A percentile compares a stretch with the other conserved stretches of the same genome.
These are phyloP conservation scores for Pythium dissimile DNA, from an alignment of 352 stramenopile species.

Conservation along the genomic window DNA sequence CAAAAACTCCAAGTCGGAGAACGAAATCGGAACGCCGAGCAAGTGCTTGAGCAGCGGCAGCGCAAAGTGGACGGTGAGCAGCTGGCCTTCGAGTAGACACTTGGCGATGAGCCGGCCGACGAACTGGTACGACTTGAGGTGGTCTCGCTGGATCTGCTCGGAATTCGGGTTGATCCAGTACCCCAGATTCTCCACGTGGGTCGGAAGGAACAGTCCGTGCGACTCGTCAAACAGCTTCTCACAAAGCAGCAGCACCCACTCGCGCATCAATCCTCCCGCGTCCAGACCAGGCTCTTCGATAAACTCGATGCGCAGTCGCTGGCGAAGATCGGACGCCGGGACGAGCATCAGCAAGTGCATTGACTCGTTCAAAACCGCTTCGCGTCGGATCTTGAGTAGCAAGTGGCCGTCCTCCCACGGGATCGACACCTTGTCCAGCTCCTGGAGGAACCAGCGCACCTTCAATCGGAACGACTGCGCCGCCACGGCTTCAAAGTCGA, in stretches of 20 bases:
- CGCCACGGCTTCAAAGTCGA: conserved; percentile 76
- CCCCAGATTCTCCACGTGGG: conserved; percentile 68
- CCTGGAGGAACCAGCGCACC: conserved; percentile 74
- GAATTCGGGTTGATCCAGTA: conserved; percentile 87
- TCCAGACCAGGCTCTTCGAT: conserved; percentile 78
- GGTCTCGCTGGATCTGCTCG: conserved; percentile 55
- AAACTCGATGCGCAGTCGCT: conserved; percentile 81
- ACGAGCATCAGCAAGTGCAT: conserved; percentile 84
- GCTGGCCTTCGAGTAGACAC: conserved; percentile 69
- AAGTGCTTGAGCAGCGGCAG: conserved; percentile 82
- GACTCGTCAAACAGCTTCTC: conserved; percentile 78
- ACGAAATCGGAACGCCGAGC: conserved; percentile 74
- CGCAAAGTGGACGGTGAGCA: conserved; percentile 74
- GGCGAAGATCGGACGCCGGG: conserved; percentile 57
- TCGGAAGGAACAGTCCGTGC: conserved; percentile 70
- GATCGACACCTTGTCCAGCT: conserved; percentile 70
- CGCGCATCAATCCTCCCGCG: conserved; percentile 66
- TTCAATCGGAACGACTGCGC: conserved; percentile 70
- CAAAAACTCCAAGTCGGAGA: conserved; percentile 76
- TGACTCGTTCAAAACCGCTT: conserved; percentile 70
- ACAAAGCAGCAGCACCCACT: conserved; percentile 77
- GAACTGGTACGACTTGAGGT: conserved; percentile 75
- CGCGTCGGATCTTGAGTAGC: conserved; percentile 73
- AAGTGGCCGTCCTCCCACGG: conserved; percentile 80
- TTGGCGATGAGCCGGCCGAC: conserved; percentile 75